phyloP scores from a whole-genome alignment of 148 eudicot genomes.

The Spergularia bocconei region DNA sequence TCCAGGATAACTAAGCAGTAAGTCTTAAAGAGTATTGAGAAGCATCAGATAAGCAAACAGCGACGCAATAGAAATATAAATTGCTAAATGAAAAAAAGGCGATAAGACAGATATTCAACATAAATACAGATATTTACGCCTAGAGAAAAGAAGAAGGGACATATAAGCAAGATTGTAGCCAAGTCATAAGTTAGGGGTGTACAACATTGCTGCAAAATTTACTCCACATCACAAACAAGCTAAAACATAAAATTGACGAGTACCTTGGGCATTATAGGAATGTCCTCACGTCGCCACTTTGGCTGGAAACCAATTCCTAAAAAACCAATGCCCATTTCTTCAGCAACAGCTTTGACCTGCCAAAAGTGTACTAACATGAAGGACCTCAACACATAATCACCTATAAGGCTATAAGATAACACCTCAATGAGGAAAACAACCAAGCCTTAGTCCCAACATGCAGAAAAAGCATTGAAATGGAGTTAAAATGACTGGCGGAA shows the following conservation, averaged over 20 bases:
- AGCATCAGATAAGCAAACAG: too few species aligned
- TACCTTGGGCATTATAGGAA: conserved; percentile 99
- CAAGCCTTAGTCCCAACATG: neutral
- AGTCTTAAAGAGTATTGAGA: too few species aligned
- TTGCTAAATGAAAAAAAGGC: too few species aligned
- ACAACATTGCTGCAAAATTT: neutral
- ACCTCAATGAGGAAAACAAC: neutral
- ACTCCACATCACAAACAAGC: neutral
- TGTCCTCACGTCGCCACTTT: conserved; percentile 75
- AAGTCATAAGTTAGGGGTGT: neutral
- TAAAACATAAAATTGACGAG: neutral
- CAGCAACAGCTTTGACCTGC: conserved; percentile 97
- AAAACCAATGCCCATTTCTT: conserved; percentile 99
- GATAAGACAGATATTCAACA: neutral
- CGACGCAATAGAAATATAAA: too few species aligned
- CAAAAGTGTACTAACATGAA: conserved; percentile 9
- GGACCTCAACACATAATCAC: neutral
- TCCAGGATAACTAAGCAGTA: too few species aligned
- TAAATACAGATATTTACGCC: neutral
- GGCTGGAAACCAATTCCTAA: conserved; percentile 96
- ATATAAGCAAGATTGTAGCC: neutral
- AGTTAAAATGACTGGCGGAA: neutral
- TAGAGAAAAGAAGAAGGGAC: neutral
- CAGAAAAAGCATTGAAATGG: neutral
- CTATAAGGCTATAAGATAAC: neutral